Conservation (phyloP, 2,329 filamentous ascomycete genomes). For the Claviceps citrina region DNA sequence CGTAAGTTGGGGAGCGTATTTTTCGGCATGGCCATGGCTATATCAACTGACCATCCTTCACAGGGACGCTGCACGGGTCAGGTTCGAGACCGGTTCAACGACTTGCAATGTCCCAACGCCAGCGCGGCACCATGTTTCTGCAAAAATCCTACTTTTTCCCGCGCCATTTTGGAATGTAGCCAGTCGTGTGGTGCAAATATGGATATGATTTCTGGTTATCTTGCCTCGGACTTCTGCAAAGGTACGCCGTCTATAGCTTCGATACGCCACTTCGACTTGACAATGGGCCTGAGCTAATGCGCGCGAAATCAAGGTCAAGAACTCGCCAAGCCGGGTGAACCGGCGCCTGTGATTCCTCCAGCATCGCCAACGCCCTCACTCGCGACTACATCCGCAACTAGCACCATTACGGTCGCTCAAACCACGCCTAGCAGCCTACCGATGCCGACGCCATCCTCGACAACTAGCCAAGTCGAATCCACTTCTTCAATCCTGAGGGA, state of each 20-base stretch:
- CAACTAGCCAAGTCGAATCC: not conserved
- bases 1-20: slow-evolving; percentile 13
- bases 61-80: slow-evolving; percentile 12
- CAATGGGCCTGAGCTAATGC: not conserved
- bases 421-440: not conserved
- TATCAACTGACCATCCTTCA: not conserved
- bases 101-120: slow-evolving; percentile 15
- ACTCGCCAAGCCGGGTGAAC: not conserved
- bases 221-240: slow-evolving; percentile 11
- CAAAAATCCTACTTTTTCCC: slow-evolving; percentile 17
- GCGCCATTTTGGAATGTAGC: slow-evolving; percentile 26
- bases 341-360: not conserved
- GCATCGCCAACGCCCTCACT: not conserved
- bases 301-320: not conserved
- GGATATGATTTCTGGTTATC: slow-evolving; percentile 9
- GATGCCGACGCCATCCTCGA: not conserved
- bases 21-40: not conserved
- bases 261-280: not conserved
- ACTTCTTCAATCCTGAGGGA: not conserved
- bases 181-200: slow-evolving; percentile 13
- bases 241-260: slow-evolving; percentile 9
- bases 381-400: not conserved
- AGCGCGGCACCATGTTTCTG: slow-evolving; percentile 26
- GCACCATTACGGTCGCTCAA: not conserved
- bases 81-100: slow-evolving; percentile 10